phyloP scores from a whole-genome alignment of 768 basidiomycete genomes.

The Leccinum longicurvipes region DNA sequence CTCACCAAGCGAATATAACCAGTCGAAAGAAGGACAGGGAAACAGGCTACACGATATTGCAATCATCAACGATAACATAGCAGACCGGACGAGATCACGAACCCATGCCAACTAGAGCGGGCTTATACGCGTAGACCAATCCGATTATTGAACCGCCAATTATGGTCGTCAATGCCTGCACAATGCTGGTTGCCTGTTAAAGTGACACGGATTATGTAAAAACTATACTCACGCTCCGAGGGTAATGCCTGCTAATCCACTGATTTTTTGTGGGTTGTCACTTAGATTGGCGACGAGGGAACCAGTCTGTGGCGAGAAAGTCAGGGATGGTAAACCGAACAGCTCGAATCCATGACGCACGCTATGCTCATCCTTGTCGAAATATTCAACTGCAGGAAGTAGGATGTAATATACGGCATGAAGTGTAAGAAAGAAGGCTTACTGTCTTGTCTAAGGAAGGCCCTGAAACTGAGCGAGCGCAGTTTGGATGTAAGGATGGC shows the following conservation, averaged over 20 bases:
- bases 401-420: neutral
- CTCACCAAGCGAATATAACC: slow-evolving; percentile 82
- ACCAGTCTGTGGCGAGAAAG: slow-evolving; percentile 59
- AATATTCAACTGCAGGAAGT: slow-evolving; percentile 75
- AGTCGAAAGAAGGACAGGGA: slow-evolving; percentile 62
- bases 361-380: slow-evolving; percentile 82
- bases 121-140: slow-evolving; percentile 70
- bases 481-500: slow-evolving; percentile 68
- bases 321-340: neutral
- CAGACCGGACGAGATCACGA: neutral
- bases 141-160: slow-evolving; percentile 74
- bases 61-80: neutral
- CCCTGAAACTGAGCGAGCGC: slow-evolving; percentile 67
- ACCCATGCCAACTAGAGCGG: slow-evolving; percentile 74
- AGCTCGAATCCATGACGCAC: slow-evolving; percentile 34
- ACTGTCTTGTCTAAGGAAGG: slow-evolving; percentile 88
- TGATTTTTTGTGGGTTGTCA: slow-evolving; percentile 87
- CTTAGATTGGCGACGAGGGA: slow-evolving; percentile 73
- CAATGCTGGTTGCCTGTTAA: slow-evolving; percentile 46
- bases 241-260: slow-evolving; percentile 83
- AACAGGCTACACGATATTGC: slow-evolving; percentile 44
- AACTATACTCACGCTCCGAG: slow-evolving; percentile 62
- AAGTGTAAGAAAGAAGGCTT: slow-evolving; percentile 16
- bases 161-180: slow-evolving; percentile 75
- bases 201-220: neutral